phyloP scores from a whole-genome alignment of 139 green algal species.

The Asterochloris erici region DNA sequence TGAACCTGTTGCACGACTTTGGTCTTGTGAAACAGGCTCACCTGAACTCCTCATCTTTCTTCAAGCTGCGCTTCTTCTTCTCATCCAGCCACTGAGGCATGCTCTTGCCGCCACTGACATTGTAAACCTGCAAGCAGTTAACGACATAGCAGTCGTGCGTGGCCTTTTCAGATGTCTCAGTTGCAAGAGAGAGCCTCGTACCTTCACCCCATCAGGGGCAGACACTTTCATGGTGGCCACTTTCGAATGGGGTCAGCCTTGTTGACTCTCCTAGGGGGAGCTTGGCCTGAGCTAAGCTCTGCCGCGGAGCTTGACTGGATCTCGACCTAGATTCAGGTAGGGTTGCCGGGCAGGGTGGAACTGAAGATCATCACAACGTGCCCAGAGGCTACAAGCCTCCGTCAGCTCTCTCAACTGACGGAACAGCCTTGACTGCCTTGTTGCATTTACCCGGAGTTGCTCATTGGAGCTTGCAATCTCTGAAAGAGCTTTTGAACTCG shows the following conservation, averaged over 20 bases:
- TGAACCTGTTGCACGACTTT: too few relatives aligned
- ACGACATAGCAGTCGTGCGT: neutral
- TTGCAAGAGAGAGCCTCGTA: constrained; percentile 20
- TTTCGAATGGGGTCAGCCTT: too few relatives aligned
- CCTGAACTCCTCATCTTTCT: constrained; percentile 80
- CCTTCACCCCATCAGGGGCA: constrained; percentile 91
- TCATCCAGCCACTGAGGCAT: constrained; percentile 88
- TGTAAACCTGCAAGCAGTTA: constrained; percentile 74
- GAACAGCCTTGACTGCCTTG: too few relatives aligned
- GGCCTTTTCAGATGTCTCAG: too few relatives aligned
- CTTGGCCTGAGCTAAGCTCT: neutral
- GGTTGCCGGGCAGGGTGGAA: too few relatives aligned
- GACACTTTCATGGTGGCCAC: constrained; percentile 76
- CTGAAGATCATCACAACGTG: too few relatives aligned
- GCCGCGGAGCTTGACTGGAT: neutral
- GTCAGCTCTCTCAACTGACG: too few relatives aligned
- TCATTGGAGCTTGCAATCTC: too few relatives aligned
- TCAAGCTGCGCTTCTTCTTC: constrained; percentile 77
- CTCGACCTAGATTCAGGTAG: too few relatives aligned
- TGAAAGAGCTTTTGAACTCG: too few relatives aligned
- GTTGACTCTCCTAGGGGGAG: neutral
- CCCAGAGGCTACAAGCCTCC: too few relatives aligned
- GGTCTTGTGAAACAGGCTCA: neutral
- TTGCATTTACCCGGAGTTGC: too few relatives aligned
- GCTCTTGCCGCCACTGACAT: constrained; percentile 79